A percentile compares a stretch with the other conserved stretches of the same genome.
Conservation (phyloP, 768 basidiomycete species). For the Suillus cothurnatus region DNA sequence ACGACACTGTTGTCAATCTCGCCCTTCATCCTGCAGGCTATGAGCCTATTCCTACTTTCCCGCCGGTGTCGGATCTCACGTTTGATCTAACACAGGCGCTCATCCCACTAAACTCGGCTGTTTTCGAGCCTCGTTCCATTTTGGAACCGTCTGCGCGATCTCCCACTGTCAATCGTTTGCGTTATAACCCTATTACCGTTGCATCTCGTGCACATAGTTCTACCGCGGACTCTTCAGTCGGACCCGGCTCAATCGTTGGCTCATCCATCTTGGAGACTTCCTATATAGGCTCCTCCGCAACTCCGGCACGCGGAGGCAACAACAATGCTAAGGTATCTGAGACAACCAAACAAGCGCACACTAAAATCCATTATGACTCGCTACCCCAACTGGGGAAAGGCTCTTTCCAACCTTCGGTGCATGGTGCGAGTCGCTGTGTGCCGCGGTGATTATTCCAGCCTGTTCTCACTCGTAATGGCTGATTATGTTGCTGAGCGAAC, state of each 20-base stretch:
- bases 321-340: background rate
- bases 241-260: background rate
- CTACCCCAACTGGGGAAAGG: background rate
- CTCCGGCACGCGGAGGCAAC: background rate
- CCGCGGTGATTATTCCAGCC: background rate
- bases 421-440: background rate
- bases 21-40: background rate
- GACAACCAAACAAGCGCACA: background rate
- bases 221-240: background rate
- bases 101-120: background rate
- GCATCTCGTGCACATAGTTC: background rate
- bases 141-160: background rate
- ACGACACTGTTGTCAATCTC: background rate
- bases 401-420: background rate
- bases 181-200: background rate
- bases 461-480: background rate
- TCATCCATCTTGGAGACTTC: background rate
- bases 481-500: background rate
- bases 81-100: background rate
- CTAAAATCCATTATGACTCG: accelerated
- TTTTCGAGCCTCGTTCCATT: no score
- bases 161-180: background rate
- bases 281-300: background rate
- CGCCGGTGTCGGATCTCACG: background rate
- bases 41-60: background rate